Evolutionary conservation across 768 basidiomycete genomes (phyloP), one percentile per base, ranked within the genome.

Genomic region (Lactifluus volemus): DNA sequence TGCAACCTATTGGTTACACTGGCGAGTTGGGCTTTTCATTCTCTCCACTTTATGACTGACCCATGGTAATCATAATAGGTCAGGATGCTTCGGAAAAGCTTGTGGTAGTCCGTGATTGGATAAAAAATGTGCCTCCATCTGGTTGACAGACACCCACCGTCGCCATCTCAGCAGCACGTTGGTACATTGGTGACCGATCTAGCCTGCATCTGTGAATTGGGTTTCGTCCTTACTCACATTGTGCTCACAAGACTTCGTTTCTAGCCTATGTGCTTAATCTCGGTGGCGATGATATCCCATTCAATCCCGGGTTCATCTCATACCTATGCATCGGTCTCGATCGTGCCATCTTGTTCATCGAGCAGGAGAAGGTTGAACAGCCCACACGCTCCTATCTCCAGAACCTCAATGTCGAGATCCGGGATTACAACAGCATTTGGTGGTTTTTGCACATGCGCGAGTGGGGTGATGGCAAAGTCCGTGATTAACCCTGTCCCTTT

Each of bases 261-360:
- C 32, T 74, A 83, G 96, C 96, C 0, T 97, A 92, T 76, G 68
- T 89, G 2, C 77, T 98, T 39, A 98, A 98, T 69, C 75, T 95
- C 56, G 86, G 96, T 52, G 95, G 94, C 39, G 80, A 83, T 2
- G 95, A 98, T 68, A 86, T 98, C 50, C 91, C 92, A 0, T 91
- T 84, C 77, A 94, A 92, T 70, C 96, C 96, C 0, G 81, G 98
- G 9, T 96, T 97, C 76, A 88, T 88, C 54, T 82, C 89, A 0
- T 98, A 96, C 69, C 73, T 95, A n/a, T 89, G 86, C 67, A 78
- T 98, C 44, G 80, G 84, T 4, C 70, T 81, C 9, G 76, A 84
- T 11, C 71, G 70, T n/a, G 77, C 81, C 5, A 76, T 84, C n/a
- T 73, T 96, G 10, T 96, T 96, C 76, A 75, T 94, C 42, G 92